These are phyloP conservation scores for Kandelia obovata DNA, from an alignment of 345 rosid species.

Conservation along the genomic window DNA sequence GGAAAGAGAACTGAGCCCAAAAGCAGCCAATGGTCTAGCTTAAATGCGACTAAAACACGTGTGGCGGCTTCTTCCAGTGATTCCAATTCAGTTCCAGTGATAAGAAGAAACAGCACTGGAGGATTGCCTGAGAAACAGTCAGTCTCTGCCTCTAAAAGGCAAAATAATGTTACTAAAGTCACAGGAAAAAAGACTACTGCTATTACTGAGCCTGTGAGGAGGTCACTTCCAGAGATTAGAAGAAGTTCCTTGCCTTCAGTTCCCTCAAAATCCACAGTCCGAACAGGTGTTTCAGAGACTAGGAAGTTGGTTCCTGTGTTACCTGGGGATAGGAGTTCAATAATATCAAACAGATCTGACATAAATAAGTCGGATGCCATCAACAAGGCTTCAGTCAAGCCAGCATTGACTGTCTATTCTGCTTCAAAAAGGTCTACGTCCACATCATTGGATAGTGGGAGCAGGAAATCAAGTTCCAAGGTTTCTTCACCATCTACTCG, in stretches of 20 bases:
- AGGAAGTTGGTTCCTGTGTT: constrained; percentile 49
- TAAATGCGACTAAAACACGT: constrained; percentile 43
- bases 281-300: constrained; percentile 43
- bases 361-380: constrained; percentile 40
- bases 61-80: constrained; percentile 39
- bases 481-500: constrained; percentile 58
- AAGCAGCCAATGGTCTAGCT: constrained; percentile 30
- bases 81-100: constrained; percentile 46
- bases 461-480: constrained; percentile 55
- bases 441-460: constrained; percentile 57
- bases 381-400: constrained; percentile 48
- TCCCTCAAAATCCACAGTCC: constrained; percentile 43
- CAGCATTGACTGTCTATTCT: constrained; percentile 42
- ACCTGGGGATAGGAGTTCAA: constrained; percentile 44
- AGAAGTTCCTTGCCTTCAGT: constrained; percentile 72
- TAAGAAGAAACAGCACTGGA: constrained; percentile 86
- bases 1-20: constrained; percentile 52
- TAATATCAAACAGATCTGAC: constrained; percentile 48
- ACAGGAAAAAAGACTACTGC: constrained; percentile 41
- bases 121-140: constrained; percentile 57
- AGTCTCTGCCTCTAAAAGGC: constrained; percentile 27
- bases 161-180: constrained; percentile 28
- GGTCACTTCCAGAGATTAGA: constrained; percentile 79
- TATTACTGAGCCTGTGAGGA: constrained; percentile 52
- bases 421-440: constrained; percentile 58